Evolutionary conservation across 2,329 filamentous ascomycete genomes (phyloP), one percentile per base, ranked within the genome.

Genomic region (Salinomyces thailandicus): DNA sequence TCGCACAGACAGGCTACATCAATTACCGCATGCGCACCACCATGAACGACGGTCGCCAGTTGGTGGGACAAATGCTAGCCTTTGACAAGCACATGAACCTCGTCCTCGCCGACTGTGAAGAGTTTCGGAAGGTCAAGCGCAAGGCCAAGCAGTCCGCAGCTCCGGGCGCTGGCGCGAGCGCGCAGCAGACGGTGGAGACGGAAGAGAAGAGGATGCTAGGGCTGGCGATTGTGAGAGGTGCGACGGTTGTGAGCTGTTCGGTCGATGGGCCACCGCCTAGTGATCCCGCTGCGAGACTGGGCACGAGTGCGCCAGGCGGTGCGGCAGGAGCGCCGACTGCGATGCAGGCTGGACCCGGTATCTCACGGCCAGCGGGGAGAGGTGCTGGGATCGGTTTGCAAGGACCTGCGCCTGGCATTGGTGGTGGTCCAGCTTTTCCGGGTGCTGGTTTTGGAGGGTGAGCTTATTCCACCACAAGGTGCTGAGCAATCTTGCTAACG

Each of bases 61-160:
- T 98, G 79, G 87, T 86, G 27, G 91, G 87, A 44, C 86, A 96
- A 64, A 94, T 98, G 85, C 76, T 98, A 51, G 91, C 91, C 37
- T 98, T 96, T 57, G 91, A 98, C 65, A 96, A 96, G 86, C 91
- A 98, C 66, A 98, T 98, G 91, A 98, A 98, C 63, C 77, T 98
- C 48, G 91, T 98, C 44, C 82, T 98, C 45, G 91, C 89, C 64
- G 91, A 98, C 59, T 96, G 91, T 50, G 91, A 98, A 74, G 89
- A 96, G 63, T 95, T 94, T 64, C 83, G 87, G 61, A 82, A 82
- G 59, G 80, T 89, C 45, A 93, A 91, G 70, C 77, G 83, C 63
- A 89, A 82, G 69, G 76, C 80, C 53, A 72, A 76, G 51, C 93
- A 91, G 68, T 67, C 74, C 36, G 76, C 73, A 34, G 77, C 81